Conservation (phyloP, 257 asterid species). For the Solanum lignicaule region DNA sequence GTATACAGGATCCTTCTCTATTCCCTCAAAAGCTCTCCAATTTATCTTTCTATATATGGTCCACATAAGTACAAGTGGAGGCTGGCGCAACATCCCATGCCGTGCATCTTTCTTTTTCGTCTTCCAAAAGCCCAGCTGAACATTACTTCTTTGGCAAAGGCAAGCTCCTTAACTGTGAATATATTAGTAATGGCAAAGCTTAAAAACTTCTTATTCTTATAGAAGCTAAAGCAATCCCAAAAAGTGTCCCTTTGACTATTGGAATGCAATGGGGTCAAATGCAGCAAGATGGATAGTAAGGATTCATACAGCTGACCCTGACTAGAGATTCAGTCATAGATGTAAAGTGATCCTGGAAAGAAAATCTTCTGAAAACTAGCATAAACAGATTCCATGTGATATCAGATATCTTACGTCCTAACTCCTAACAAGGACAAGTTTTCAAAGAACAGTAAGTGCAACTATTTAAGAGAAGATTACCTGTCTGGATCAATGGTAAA, state of each 20-base stretch:
- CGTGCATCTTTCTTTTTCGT: not conserved
- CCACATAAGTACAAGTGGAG: not conserved
- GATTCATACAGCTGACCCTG: not conserved
- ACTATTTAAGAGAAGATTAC: slow-evolving; percentile 17
- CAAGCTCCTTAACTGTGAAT: not conserved
- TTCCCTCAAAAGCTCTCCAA: not conserved
- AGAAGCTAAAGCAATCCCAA: not conserved
- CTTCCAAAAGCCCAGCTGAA: not conserved
- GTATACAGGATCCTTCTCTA: not conserved
- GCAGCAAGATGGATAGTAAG: not conserved
- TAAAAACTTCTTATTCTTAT: not conserved
- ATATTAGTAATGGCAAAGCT: not conserved
- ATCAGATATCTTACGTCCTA: not conserved
- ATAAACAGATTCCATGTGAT: not conserved
- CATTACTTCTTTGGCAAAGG: not conserved
- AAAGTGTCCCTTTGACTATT: not conserved
- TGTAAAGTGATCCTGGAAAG: not conserved
- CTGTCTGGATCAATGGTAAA: slow-evolving; percentile 96
- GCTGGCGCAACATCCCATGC: not conserved
- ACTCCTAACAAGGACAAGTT: not conserved
- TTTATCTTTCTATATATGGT: not conserved
- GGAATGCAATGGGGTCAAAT: not conserved
- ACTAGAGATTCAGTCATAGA: not conserved
- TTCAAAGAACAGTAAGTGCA: not conserved
- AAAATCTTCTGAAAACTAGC: not conserved